Evolutionary conservation across 176 grass and related monocot genomes (phyloP).

Genomic region (Cenchrus fungigraminus): DNA sequence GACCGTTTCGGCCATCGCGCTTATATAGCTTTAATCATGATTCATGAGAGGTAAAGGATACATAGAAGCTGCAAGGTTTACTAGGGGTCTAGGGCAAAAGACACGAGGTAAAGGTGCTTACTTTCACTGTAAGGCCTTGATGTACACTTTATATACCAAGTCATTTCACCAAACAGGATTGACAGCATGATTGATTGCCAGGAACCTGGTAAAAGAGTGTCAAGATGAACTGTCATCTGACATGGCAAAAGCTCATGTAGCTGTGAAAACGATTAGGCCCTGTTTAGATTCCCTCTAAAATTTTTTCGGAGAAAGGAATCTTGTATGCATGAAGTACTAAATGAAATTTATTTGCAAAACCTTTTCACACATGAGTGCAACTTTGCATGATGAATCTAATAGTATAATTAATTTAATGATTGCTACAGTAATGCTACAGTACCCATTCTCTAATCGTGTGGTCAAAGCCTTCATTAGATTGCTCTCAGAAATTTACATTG

Average conservation of each 20-base stretch:
- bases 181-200: neutral
- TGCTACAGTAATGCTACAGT: too few species aligned
- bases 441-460: too few species aligned
- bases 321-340: too few species aligned
- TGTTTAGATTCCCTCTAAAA: too few species aligned
- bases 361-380: too few species aligned
- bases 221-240: neutral
- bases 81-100: neutral
- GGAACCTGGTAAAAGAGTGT: neutral
- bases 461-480: too few species aligned
- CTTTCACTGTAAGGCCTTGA: slow-evolving; percentile 8
- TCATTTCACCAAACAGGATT: slow-evolving; percentile 23
- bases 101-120: neutral
- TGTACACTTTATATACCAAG: neutral
- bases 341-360: too few species aligned
- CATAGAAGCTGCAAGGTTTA: slow-evolving; percentile 3
- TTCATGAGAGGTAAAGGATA: neutral
- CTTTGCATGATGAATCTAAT: too few species aligned
- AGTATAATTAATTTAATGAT: too few species aligned
- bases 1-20: neutral
- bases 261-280: neutral
- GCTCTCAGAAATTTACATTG: too few species aligned
- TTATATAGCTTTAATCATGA: slow-evolving; percentile 30
- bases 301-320: too few species aligned
- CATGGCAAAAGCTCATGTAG: slow-evolving; percentile 10